Conservation (phyloP, 148 eudicot genomes). For the Cornus suecica region DNA sequence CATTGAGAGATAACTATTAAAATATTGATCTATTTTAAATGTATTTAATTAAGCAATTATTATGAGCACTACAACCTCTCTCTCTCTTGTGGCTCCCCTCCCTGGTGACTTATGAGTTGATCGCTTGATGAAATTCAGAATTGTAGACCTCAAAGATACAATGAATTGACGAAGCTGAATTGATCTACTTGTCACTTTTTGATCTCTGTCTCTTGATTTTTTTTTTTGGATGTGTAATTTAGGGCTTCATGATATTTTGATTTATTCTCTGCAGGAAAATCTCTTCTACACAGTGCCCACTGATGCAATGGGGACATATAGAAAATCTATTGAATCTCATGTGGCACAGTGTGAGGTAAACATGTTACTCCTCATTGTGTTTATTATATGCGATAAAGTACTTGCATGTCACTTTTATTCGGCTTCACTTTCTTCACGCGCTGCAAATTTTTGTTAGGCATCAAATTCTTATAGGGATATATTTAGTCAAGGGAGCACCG, state of each 20-base stretch:
- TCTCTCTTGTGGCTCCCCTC: background rate
- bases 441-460: background rate
- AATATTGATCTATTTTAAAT: background rate
- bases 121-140: background rate
- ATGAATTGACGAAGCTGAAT: background rate
- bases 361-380: background rate
- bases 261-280: conserved; percentile 54
- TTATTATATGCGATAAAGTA: background rate
- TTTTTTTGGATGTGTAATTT: background rate
- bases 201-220: background rate
- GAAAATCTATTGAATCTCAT: conserved; percentile 66
- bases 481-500: background rate
- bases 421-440: conserved; percentile 1
- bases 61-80: background rate
- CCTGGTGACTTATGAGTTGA: background rate
- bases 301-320: conserved; percentile 77
- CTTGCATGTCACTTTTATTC: background rate
- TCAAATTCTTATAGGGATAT: background rate
- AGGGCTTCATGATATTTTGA: background rate
- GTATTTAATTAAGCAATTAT: background rate
- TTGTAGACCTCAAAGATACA: background rate
- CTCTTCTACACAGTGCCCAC: conserved; percentile 68
- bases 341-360: conserved; percentile 59
- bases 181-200: background rate
- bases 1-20: background rate